Percentiles rank a stretch among this genome's conserved stretches.
Conservation (phyloP, 2,329 filamentous ascomycete species). For the Diplodia scrobiculata region DNA sequence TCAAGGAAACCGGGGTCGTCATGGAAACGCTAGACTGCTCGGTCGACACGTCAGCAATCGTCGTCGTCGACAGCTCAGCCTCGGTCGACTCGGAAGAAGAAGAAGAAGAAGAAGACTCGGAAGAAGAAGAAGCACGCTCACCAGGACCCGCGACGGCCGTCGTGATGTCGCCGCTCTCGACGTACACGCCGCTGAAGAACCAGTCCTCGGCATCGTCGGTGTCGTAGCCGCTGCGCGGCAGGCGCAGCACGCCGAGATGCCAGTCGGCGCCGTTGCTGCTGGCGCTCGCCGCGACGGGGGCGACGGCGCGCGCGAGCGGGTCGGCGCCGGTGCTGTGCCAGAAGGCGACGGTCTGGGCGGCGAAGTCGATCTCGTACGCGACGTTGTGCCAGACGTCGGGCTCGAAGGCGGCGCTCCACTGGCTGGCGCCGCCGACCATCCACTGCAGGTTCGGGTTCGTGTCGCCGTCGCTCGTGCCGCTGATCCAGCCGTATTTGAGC, state of each 20-base stretch:
- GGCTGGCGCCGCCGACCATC: constrained; percentile 65
- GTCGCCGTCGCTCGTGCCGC: constrained; percentile 52
- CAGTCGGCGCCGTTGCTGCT: constrained; percentile 70
- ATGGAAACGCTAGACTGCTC: not conserved
- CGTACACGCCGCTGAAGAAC: constrained; percentile 71
- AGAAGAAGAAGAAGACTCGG: constrained; percentile 4
- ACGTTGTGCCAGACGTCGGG: constrained; percentile 73
- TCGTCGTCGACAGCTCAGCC: not conserved
- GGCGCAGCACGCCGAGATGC: constrained; percentile 70
- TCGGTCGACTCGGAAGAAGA: not conserved
- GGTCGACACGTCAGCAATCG: not conserved
- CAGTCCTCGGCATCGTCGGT: constrained; percentile 63
- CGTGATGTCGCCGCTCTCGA: constrained; percentile 60
- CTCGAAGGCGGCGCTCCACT: constrained; percentile 57
- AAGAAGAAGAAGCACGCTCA: not conserved
- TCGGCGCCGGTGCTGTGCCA: constrained; percentile 68
- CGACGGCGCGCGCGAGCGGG: constrained; percentile 60
- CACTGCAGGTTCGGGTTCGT: constrained; percentile 62
- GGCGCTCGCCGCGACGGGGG: constrained; percentile 62
- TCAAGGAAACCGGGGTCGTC: not conserved
- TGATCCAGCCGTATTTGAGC: constrained; percentile 68
- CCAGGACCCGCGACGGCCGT: constrained; percentile 34
- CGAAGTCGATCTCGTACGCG: constrained; percentile 73
- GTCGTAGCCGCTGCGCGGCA: constrained; percentile 60
- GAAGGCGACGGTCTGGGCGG: constrained; percentile 62